Evolutionary conservation across 2,329 filamentous ascomycete genomes (phyloP), one percentile per base, ranked within the genome.

Genomic region (Colletotrichum truncatum): DNA sequence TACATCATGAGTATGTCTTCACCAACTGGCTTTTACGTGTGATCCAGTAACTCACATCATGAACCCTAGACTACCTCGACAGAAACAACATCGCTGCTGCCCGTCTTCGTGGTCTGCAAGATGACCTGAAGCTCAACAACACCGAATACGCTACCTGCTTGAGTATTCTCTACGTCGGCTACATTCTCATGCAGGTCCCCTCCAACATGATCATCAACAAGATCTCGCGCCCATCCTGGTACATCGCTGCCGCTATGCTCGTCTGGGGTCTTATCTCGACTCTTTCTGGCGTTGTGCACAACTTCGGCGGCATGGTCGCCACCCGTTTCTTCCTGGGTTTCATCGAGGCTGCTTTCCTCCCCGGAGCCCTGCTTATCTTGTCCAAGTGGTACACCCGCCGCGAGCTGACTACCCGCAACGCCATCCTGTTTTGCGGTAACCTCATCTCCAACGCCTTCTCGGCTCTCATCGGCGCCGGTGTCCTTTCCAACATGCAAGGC

Each of bases 81-180:
- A 81, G 88, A 34, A 90, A 90, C 74, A 90, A 91, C 75, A 91
- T 92, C 67, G 89, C 89, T 2, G 84, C 89, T 1, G 90, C 90
- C 1, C 84, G 87, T 21, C 81, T 92, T 55, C 87, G 88, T 72
- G 89, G 89, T 6, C 79, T 93, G 18, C 85, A 91, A 61, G 80
- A 81, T 8, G 90, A 92, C 54, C 77, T 91, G 21, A 73, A 80
- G 2, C 79, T 91, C 66, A 75, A 76, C 39, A 78, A 86, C 69
- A 84, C 82, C 3, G 80, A 92, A 73, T 92, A 92, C 73, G 84
- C 88, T 62, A 89, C 88, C 3, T 88, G 86, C 61, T 77, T 89
- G 46, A 84, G 81, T 66, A 91, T 92, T 60, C 77, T 92, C 21
- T 91, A 91, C 73, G 87, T 89, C 14, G 88, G 88, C 12, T 90